Evolutionary conservation across 768 basidiomycete genomes (phyloP).

Genomic region (Trametes maxima): DNA sequence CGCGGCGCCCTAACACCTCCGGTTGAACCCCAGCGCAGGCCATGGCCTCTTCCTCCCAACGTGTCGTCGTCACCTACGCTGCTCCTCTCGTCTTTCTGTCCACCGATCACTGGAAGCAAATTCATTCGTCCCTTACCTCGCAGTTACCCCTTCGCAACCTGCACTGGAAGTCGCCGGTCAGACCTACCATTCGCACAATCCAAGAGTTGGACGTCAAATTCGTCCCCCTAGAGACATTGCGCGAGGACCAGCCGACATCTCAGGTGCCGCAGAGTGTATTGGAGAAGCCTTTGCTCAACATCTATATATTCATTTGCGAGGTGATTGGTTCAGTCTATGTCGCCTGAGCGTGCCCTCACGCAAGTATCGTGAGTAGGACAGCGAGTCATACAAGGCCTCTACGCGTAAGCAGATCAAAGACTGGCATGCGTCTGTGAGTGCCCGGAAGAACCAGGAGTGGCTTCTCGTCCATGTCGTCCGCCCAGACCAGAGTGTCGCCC

Average conservation of each 20-base stretch:
- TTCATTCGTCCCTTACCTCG: constrained; percentile 61
- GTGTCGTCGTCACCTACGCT: constrained; percentile 69
- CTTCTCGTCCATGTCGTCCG: constrained; percentile 85
- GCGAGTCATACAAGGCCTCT: constrained; percentile 75
- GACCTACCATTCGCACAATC: constrained; percentile 79
- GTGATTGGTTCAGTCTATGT: constrained; percentile 44
- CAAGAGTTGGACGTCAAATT: constrained; percentile 84
- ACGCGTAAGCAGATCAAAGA: constrained; percentile 89
- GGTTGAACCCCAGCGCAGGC: neutral
- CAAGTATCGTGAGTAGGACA: constrained; percentile 43
- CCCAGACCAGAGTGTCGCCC: constrained; percentile 60
- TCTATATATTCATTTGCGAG: constrained; percentile 88
- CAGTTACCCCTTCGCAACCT: constrained; percentile 87
- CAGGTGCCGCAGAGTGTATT: constrained; percentile 78
- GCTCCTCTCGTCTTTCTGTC: constrained; percentile 63
- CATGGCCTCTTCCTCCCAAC: constrained; percentile 42
- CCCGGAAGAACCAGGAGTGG: constrained; percentile 90
- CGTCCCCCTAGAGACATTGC: constrained; percentile 63
- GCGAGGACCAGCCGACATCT: constrained; percentile 68
- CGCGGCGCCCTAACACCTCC: neutral
- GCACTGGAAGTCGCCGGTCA: constrained; percentile 84
- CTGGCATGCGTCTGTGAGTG: constrained; percentile 72
- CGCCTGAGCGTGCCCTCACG: constrained; percentile 1
- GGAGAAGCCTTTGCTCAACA: constrained; percentile 84
- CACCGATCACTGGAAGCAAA: constrained; percentile 75